Percentiles rank a stretch among this genome's conserved stretches.
Evolutionary conservation across 208 protist genomes (phyloP).

Genomic region (Acanthamoeba sp.): DNA sequence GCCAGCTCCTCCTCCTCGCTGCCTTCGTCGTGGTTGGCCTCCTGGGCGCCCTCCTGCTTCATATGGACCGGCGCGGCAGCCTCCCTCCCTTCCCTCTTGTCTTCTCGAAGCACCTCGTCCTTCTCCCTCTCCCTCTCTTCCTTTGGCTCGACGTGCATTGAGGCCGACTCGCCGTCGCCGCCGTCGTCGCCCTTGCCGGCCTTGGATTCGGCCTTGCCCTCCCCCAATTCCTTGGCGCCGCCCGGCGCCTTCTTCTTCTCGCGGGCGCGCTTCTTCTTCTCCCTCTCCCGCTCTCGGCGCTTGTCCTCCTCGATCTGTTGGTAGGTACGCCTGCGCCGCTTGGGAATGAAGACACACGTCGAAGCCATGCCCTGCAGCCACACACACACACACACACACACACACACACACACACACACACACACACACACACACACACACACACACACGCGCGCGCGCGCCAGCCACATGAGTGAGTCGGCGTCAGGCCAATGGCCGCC

Average conservation of each 20-base stretch:
- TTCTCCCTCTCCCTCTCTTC: neutral
- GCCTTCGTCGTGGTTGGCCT: neutral
- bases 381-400: no score
- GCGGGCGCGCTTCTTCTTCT: neutral
- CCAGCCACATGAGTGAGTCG: neutral
- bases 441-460: no score
- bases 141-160: no score
- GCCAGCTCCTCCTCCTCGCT: neutral
- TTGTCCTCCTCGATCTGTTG: conserved; percentile 20
- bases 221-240: neutral
- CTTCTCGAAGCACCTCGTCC: neutral
- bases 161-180: neutral
- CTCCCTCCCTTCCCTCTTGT: no score
- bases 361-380: neutral
- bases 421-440: no score
- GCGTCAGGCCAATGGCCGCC: no score
- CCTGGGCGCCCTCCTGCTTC: neutral
- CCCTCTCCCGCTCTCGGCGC: neutral
- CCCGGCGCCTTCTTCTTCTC: neutral
- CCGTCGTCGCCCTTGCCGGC: neutral
- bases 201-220: neutral
- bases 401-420: no score
- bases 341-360: neutral
- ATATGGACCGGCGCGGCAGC: neutral
- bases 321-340: neutral